phyloP scores from a whole-genome alignment of 805 yeast species.

The Wickerhamiella kurtzmanii region DNA sequence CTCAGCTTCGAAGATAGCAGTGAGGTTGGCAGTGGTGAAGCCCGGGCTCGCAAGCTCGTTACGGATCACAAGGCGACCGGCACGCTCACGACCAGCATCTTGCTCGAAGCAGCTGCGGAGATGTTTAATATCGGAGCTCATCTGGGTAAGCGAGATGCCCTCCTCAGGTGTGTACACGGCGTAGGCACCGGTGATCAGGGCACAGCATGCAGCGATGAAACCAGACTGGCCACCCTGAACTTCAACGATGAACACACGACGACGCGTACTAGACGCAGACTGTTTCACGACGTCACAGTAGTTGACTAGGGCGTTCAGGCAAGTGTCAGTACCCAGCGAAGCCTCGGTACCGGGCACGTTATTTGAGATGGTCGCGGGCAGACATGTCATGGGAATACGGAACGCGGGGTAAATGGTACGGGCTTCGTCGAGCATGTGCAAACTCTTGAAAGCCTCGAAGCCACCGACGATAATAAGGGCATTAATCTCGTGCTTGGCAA shows the following conservation, averaged over 20 bases:
- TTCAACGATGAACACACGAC: constrained; percentile 89
- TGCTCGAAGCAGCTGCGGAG: constrained; percentile 53
- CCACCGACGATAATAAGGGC: constrained; percentile 92
- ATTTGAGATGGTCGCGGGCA: constrained; percentile 94
- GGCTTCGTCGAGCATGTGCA: constrained; percentile 68
- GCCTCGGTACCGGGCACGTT: constrained; percentile 99
- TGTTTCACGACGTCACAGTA: constrained; percentile 94
- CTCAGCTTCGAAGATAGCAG: constrained; percentile 71
- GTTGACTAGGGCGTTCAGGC: constrained; percentile 76
- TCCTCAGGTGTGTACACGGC: constrained; percentile 87
- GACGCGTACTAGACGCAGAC: constrained; percentile 86
- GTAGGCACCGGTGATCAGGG: constrained; percentile 80
- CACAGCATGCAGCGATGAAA: constrained; percentile 74
- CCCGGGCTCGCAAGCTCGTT: constrained; percentile 73
- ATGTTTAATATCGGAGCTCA: constrained; percentile 62
- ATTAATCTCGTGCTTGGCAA: constrained; percentile 77
- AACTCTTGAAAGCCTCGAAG: constrained; percentile 84
- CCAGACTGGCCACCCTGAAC: constrained; percentile 98
- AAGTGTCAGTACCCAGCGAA: constrained; percentile 90
- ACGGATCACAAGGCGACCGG: constrained; percentile 77
- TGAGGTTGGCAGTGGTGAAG: constrained; percentile 67
- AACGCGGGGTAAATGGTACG: constrained; percentile 74
- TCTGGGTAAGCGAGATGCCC: constrained; percentile 50
- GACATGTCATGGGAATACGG: constrained; percentile 82
- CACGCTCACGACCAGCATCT: constrained; percentile 66